Percentiles rank a stretch among this genome's conserved stretches.
These are phyloP conservation scores for Aspergillus candidus DNA, from an alignment of 2,329 filamentous ascomycete genomes.

Conservation along the genomic window DNA sequence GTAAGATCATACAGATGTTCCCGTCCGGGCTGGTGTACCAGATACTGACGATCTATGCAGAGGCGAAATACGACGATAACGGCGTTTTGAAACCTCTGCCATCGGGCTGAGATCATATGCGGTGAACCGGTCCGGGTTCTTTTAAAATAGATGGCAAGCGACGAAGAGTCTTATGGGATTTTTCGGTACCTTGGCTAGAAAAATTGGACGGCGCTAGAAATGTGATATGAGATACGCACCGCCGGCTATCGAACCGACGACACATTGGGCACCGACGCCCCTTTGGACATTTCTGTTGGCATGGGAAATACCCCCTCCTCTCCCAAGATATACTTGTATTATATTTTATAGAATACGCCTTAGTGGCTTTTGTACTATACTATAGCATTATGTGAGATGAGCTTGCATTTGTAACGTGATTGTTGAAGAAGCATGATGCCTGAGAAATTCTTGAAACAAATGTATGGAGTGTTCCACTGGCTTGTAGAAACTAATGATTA, in stretches of 20 bases:
- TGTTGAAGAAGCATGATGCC: no score
- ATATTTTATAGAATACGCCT: background rate
- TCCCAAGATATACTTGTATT: conserved; percentile 1
- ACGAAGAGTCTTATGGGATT: no score
- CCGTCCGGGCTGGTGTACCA: background rate
- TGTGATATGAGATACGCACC: no score
- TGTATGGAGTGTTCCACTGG: no score
- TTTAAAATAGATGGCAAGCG: background rate
- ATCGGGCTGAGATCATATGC: conserved; percentile 10
- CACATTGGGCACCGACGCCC: background rate
- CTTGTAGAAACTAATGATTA: no score
- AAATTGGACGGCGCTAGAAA: no score
- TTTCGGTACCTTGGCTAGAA: no score
- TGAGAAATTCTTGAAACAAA: no score
- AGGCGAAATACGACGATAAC: conserved; percentile 79
- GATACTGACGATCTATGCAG: conserved; percentile 44
- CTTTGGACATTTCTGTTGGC: background rate
- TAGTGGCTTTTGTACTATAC: no score
- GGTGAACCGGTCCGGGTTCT: no score
- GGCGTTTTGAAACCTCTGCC: conserved; percentile 60
- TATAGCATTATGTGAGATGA: background rate
- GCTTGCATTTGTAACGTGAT: no score
- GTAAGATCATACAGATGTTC: conserved; percentile 48
- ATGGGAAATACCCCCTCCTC: conserved; percentile 5
- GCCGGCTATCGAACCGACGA: no score